These are phyloP conservation scores for Lactarius tabidus DNA, from an alignment of 768 basidiomycete genomes.

Conservation along the genomic window DNA sequence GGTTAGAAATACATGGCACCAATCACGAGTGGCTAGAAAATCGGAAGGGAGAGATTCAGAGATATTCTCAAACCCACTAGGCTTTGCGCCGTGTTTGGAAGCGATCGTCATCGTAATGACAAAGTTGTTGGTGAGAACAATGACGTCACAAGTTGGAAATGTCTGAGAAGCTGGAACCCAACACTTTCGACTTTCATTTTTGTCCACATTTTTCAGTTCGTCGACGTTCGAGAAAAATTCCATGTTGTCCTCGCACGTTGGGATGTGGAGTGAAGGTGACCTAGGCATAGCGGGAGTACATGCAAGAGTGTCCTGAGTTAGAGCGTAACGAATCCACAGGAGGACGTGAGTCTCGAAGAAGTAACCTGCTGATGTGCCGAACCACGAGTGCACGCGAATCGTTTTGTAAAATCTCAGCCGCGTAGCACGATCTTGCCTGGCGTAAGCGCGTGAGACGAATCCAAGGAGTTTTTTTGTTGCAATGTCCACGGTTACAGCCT, in stretches of 20 bases:
- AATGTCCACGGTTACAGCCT: not conserved
- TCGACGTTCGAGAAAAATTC: not conserved
- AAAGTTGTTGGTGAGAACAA: not conserved
- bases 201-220: not conserved
- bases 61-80: not conserved
- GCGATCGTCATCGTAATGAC: not conserved
- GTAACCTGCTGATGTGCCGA: not conserved
- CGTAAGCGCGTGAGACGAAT: not conserved
- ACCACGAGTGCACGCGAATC: not conserved
- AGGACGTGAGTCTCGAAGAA: not conserved
- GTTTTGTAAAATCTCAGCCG: not conserved
- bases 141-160: not conserved
- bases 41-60: not conserved
- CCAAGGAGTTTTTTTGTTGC: not conserved
- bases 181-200: not conserved
- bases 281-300: not conserved
- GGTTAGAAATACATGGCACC: not conserved
- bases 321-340: not conserved
- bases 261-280: not conserved
- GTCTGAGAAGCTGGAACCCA: not conserved
- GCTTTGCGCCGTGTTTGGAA: not conserved
- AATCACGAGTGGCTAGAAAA: not conserved
- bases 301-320: not conserved
- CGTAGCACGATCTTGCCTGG: not conserved
- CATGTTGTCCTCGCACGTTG: not conserved